Evolutionary conservation across 805 yeast genomes (phyloP), one percentile per base, ranked within the genome.

Genomic region (Candida silvicultrix): DNA sequence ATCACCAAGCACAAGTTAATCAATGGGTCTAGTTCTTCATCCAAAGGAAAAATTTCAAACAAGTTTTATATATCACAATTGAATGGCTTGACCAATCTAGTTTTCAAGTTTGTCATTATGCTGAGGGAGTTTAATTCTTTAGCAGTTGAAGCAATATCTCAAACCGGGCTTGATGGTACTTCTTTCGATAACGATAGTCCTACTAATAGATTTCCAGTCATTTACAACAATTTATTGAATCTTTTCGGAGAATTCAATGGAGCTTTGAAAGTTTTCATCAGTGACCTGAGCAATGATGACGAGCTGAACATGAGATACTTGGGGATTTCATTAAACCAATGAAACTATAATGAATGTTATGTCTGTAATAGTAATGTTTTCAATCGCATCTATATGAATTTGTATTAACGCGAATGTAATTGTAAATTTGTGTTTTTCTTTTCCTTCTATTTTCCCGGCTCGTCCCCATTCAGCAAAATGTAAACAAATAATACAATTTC

Each of bases 201-300:
- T 51, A 58, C 50, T 31, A 53, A 44, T 6, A 58, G 59, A 37
- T 62, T 77, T 44, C 66, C 64, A 42, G 58, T 62, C 5, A 62
- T 78, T 22, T 67, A 72, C 44, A 60, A 60, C 5, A 69, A 68
- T 45, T 61, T 81, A 20, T 67, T 71, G 52, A 23, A 63, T 65
- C 45, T 74, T 63, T 64, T 62, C 60, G 69, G 64, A 32, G 69
- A 67, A 19, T 82, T 77, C 55, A 71, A 71, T 46, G 64, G 64
- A 2, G 63, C 65, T 19, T 52, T 75, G 37, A 67, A 66, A 36
- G 53, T 61, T 3, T 75, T 83, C 45, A 68, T 71, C 0, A 70
- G 64, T 38, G 88, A 81, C 53, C 62, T 84, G 45, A 69, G 71
- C n/a, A 60, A 66, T 23, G 88, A 83, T 51, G 69, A 67, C 4